These are phyloP conservation scores for Penstemon barbatus DNA, from an alignment of 257 asterid genomes.

Conservation along the genomic window DNA sequence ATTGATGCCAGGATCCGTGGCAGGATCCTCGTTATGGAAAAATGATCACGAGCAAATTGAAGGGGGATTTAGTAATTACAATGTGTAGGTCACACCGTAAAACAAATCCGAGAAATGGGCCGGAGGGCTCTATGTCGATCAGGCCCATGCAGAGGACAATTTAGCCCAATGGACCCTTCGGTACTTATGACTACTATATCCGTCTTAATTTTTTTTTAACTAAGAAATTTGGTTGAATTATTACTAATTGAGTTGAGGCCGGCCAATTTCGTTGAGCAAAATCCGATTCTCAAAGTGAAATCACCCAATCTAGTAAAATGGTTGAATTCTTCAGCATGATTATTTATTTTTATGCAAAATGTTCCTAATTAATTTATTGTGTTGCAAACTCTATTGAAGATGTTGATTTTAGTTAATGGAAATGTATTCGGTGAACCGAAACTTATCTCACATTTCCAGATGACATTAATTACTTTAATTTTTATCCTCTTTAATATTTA, in stretches of 20 bases:
- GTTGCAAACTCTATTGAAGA: too few species aligned
- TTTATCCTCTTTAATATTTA: too few species aligned
- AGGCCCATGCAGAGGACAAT: constrained; percentile 41
- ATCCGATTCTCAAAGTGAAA: constrained; percentile 5
- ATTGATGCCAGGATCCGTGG: constrained; percentile 30
- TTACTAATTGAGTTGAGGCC: too few species aligned
- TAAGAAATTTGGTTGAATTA: too few species aligned
- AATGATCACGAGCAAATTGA: constrained; percentile 36
- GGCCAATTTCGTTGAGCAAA: too few species aligned
- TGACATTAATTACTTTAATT: too few species aligned
- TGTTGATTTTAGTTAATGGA: too few species aligned
- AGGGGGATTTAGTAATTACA: constrained; percentile 34
- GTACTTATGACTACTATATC: constrained; percentile 8
- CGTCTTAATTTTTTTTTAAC: too few species aligned
- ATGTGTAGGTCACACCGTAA: constrained; percentile 52
- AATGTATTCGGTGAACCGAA: too few species aligned
- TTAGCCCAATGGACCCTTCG: constrained; percentile 40
- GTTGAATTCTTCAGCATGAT: constrained; percentile 32
- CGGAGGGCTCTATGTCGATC: constrained; percentile 36
- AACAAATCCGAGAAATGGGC: constrained; percentile 45
- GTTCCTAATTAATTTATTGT: not conserved
- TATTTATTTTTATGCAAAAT: too few species aligned
- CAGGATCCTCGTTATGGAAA: constrained; percentile 22
- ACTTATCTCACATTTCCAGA: too few species aligned
- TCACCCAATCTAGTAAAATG: constrained; percentile 20